Evolutionary conservation across 2,329 filamentous ascomycete species (phyloP).

Genomic region (Lizonia empirigonia): DNA sequence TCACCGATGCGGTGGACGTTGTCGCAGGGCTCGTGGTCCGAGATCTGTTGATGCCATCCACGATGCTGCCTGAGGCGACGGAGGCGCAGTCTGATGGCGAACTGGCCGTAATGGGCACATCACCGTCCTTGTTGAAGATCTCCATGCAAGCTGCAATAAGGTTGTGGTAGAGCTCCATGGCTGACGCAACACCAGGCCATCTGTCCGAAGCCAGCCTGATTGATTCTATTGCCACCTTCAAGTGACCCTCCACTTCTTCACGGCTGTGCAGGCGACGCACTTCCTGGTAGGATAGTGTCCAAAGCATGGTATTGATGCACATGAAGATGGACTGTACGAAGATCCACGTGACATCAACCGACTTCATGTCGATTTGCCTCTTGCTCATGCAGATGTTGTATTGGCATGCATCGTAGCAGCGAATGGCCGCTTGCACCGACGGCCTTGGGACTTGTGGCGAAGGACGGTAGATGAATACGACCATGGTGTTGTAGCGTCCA

Average conservation of each 20-base stretch:
- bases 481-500: slow-evolving; percentile 81
- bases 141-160: slow-evolving; percentile 85
- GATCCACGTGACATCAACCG: slow-evolving; percentile 90
- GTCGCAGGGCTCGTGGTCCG: slow-evolving; percentile 54
- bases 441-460: slow-evolving; percentile 91
- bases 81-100: slow-evolving; percentile 56
- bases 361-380: slow-evolving; percentile 75
- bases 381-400: slow-evolving; percentile 82
- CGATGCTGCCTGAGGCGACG: slow-evolving; percentile 46
- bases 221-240: slow-evolving; percentile 76
- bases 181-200: slow-evolving; percentile 89
- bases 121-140: slow-evolving; percentile 73
- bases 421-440: slow-evolving; percentile 74
- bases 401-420: slow-evolving; percentile 81
- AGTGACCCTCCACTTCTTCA: slow-evolving; percentile 76
- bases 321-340: slow-evolving; percentile 90
- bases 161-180: slow-evolving; percentile 83
- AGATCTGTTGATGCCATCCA: slow-evolving; percentile 52
- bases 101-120: slow-evolving; percentile 55
- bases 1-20: slow-evolving; percentile 46
- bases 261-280: slow-evolving; percentile 74
- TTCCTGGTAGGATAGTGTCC: slow-evolving; percentile 86
- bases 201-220: slow-evolving; percentile 80
- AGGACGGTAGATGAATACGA: slow-evolving; percentile 85
- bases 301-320: slow-evolving; percentile 88